A percentile compares a stretch with the other conserved stretches of the same genome.
Conservation (phyloP, 345 rosid species). For the Populus tremula region DNA sequence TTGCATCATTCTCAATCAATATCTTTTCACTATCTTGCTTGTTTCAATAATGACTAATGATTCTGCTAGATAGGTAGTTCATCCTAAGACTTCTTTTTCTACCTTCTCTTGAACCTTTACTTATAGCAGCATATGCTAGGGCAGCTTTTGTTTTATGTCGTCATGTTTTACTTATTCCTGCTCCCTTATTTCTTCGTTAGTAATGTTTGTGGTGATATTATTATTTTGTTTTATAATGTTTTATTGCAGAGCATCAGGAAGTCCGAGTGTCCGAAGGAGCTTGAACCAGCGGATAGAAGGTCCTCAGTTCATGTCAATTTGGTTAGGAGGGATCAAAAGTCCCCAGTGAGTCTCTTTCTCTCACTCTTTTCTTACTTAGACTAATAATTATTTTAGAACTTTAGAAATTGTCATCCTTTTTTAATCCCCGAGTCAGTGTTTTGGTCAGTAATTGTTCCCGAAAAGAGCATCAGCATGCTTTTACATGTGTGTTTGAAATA, state of each 20-base stretch:
- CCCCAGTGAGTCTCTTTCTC: conserved; percentile 57
- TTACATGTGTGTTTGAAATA: background rate
- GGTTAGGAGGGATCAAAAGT: conserved; percentile 66
- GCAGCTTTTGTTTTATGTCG: background rate
- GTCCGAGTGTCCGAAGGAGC: conserved; percentile 96
- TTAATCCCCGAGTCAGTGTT: background rate
- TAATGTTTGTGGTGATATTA: background rate
- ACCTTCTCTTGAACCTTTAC: background rate
- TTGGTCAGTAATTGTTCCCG: too few species aligned
- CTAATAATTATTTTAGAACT: background rate
- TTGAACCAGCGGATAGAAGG: conserved; percentile 82
- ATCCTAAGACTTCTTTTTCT: background rate
- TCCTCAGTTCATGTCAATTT: conserved; percentile 81
- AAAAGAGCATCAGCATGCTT: background rate
- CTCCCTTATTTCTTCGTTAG: too few species aligned
- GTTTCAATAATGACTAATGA: background rate
- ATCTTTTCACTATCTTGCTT: background rate
- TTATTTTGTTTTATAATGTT: background rate
- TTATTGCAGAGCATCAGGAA: conserved; percentile 72
- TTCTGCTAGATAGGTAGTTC: background rate
- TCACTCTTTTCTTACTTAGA: background rate
- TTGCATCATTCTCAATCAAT: background rate
- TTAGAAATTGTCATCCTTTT: background rate
- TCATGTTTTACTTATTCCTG: background rate
- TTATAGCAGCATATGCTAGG: background rate